Conservation (phyloP, 2,329 filamentous ascomycete genomes). For the Diaporthe aspalathi region DNA sequence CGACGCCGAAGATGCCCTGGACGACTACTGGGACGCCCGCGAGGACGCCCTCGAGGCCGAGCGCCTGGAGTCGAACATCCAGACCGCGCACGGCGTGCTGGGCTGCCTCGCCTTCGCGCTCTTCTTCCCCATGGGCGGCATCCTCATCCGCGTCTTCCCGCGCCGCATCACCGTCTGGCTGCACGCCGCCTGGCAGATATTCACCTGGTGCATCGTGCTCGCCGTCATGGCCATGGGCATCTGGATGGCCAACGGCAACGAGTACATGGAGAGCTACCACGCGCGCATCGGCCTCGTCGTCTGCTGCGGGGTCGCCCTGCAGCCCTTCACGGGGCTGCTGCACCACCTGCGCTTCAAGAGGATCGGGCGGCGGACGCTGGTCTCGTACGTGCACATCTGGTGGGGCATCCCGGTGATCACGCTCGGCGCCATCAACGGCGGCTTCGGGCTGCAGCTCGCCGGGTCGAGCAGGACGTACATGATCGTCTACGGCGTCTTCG, state of each 20-base stretch:
- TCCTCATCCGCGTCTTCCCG: constrained; percentile 43
- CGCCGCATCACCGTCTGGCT: constrained; percentile 51
- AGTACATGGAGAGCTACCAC: constrained; percentile 25
- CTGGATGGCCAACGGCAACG: constrained; percentile 45
- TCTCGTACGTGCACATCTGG: constrained; percentile 29
- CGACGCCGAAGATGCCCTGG: neutral
- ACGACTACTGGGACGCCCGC: neutral
- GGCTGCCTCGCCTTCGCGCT: constrained; percentile 41
- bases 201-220: constrained; percentile 52
- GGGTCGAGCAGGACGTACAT: constrained; percentile 39
- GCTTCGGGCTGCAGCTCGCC: constrained; percentile 40
- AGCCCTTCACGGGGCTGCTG: constrained; percentile 28
- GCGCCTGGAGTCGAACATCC: neutral
- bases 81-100: constrained; percentile 38
- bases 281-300: constrained; percentile 22
- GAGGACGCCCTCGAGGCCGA: constrained; percentile 3
- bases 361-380: neutral
- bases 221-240: constrained; percentile 56
- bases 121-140: constrained; percentile 41
- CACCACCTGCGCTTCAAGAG: constrained; percentile 31
- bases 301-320: constrained; percentile 2
- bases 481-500: constrained; percentile 43
- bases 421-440: constrained; percentile 43
- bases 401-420: constrained; percentile 37
- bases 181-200: constrained; percentile 55